Evolutionary conservation across 257 asterid species (phyloP).

Genomic region (Perilla frutescens): DNA sequence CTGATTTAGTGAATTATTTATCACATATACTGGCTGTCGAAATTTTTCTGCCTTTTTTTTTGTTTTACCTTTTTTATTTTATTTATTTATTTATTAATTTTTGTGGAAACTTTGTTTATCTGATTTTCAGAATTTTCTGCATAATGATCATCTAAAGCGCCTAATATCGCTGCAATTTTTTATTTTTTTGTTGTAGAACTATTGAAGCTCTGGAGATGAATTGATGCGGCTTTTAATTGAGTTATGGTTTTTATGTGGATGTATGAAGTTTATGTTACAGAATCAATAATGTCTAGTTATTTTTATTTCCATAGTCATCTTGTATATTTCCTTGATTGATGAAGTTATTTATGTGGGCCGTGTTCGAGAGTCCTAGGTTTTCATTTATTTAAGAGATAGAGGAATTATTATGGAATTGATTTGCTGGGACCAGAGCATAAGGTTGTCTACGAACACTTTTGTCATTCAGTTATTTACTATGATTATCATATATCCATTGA

Average conservation of each 20-base stretch:
- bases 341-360: too few species aligned
- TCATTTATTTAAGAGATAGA: too few species aligned
- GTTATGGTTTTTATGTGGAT: neutral
- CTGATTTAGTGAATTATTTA: neutral
- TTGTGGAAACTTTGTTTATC: neutral
- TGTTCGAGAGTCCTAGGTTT: too few species aligned
- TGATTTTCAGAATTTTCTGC: neutral
- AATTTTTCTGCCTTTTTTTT: neutral
- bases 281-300: too few species aligned
- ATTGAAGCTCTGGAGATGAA: neutral
- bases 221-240: slow-evolving; percentile 1
- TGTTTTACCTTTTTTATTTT: neutral
- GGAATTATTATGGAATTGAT: too few species aligned
- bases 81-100: too few species aligned
- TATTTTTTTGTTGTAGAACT: neutral
- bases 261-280: slow-evolving; percentile 2
- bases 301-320: too few species aligned
- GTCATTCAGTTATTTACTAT: neutral
- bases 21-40: neutral
- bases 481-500: neutral
- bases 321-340: too few species aligned
- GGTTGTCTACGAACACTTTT: too few species aligned
- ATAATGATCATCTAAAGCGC: neutral
- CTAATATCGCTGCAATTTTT: neutral
- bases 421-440: too few species aligned